Base-by-base conservation (phyloP, 768 basidiomycete genomes). In the Termitomyces sp. region DNA sequence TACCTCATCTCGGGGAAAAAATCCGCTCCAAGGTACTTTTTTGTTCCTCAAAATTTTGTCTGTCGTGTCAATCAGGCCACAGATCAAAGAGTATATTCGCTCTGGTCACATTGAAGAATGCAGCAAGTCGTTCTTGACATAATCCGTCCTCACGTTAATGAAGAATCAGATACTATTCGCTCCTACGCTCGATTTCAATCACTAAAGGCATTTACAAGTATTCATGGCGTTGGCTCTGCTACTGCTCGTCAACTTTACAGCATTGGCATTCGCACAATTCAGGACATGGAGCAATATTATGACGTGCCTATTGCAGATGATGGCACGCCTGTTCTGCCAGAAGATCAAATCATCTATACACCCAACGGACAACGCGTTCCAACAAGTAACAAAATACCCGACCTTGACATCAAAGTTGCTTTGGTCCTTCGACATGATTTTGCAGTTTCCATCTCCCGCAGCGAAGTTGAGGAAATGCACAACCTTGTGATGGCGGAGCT, bases 391-490 rank as follows among this genome's bases (percentile, higher is more conserved):
- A 60, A 56, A 6, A 49, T 70, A 0, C 71, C 75, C 36, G 63
- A 70, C 51, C 53, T 80, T 41, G 75, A 80, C 55, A 79, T 89
- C 54, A 77, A 80, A 63, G 70, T 82, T n/a, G 84, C 82, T 6
- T 74, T 92, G 26, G 77, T 77, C 31, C 74, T 90, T 55, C 75
- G 80, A 41, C 71, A 77, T 16, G 87, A 92, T 46, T 71, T 93
- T 3, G 73, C 72, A 36, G 55, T 66, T 22, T 67, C 69, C 24
- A 94, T 96, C 36, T 77, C 90, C 0, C 75, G 92, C 7, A 74
- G 70, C 0, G 92, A 97, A 68, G 90, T 91, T 0, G 86, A 92
- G 57, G 83, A 87, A 63, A 93, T 96, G 57, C 80, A 83, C n/a
- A 65, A 65, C 1, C 73, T 83, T 10, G 81, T 96, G 5, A 83